Conservation (phyloP, 1,139 yeast species). For the Hemisphaericaspora xylanilytica region DNA sequence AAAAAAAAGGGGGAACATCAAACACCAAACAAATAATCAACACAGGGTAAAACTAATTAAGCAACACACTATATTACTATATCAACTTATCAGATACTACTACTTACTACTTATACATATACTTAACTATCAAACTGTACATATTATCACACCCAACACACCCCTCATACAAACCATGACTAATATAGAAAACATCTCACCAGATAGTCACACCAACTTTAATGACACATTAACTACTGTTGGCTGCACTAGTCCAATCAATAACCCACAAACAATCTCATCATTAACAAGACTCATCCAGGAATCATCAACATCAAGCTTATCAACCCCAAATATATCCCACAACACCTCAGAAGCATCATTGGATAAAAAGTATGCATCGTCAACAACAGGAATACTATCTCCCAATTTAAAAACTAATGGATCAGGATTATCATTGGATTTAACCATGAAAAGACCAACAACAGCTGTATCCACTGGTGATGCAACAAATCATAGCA, state of each 20-base stretch:
- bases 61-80: conserved; percentile 49
- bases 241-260: conserved; percentile 5
- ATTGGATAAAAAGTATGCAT: conserved; percentile 2
- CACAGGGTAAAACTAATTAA: too few relatives aligned
- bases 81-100: not conserved
- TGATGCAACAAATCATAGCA: not conserved
- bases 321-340: conserved; percentile 25
- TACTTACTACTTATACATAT: too few relatives aligned
- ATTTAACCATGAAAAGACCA: conserved; percentile 1
- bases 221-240: conserved; percentile 1
- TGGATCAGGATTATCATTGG: conserved; percentile 14
- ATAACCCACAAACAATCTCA: conserved; percentile 23
- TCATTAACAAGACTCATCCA: conserved; percentile 45
- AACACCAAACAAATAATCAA: too few relatives aligned
- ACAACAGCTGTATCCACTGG: conserved; percentile 4
- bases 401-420: conserved; percentile 3
- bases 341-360: conserved; percentile 21
- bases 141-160: too few relatives aligned
- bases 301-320: conserved; percentile 35
- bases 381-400: conserved; percentile 2
- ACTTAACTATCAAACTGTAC: too few relatives aligned
- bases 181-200: not conserved
- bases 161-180: too few relatives aligned
- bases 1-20: conserved; percentile 36
- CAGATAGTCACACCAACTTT: not conserved